Evolutionary conservation across 371 early-diverging fungal genomes (phyloP), one percentile per base, ranked within the genome.

Genomic region (Mucor ambiguus): DNA sequence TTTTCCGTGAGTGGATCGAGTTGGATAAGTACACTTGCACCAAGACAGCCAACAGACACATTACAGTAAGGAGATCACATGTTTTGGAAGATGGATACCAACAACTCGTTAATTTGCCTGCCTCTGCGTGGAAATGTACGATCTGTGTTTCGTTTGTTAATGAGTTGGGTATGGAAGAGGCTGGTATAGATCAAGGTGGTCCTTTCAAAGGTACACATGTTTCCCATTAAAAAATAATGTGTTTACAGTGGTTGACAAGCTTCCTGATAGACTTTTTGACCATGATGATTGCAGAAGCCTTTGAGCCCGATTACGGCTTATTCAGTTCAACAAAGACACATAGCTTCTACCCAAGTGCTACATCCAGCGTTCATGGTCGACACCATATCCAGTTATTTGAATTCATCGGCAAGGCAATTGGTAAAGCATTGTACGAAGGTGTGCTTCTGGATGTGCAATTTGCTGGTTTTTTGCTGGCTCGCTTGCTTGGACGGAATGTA

Each of bases 141-240:
- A 89, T 97, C 66, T 79, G 88, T 7, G 95, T 97, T 18, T 83
- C 86, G 16, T 96, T 97, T 80, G 85, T 94, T 14, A 91, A 90
- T 68, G 89, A 91, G 52, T 57, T 86, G 9, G 86, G 86, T 70
- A 68, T 89, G 54, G 83, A 78, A 3, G 97, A 96, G 74, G 92
- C 91, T 12, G 97, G 97, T 16, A 90, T 96, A 44, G 97, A 97
- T 73, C 95, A 94, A 67, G 96, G 96, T 9, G 96, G 95, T 3
- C 92, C 96, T 7, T 97, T 95, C 73, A 97, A 96, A 77, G 83
- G 83, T 80, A 75, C 55, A 28, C 12, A 12, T 33, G 33, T 33
- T 9, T 33, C 33, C 33, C 9, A 1, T 1, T 35, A 9, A 33
- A 33, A 33, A 3, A 8, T 1, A 3, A 3, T 35, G 11, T 35